phyloP scores from a whole-genome alignment of 371 early-diverging fungal species.

The Conidiobolus incongruus region DNA sequence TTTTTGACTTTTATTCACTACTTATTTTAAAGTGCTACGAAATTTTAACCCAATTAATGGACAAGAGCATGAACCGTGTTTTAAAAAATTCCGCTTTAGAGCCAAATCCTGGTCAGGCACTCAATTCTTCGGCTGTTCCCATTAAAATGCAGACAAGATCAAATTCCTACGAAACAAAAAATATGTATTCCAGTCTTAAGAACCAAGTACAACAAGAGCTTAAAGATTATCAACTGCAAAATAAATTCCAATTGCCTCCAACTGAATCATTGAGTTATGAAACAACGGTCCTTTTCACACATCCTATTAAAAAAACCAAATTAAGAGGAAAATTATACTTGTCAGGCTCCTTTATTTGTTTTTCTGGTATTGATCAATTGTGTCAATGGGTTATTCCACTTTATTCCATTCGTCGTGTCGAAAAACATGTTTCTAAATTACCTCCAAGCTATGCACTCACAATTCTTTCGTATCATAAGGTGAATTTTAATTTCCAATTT shows the following conservation, averaged over 20 bases:
- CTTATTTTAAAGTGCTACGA: conserved; percentile 37
- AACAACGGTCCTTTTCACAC: conserved; percentile 20
- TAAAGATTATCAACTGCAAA: conserved; percentile 50
- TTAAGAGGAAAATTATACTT: conserved; percentile 26
- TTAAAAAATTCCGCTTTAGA: conserved; percentile 55
- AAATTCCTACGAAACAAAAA: conserved; percentile 49
- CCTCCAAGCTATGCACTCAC: conserved; percentile 5
- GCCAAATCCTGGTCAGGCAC: conserved; percentile 31
- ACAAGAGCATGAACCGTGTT: conserved; percentile 67
- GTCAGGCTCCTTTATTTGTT: conserved; percentile 68
- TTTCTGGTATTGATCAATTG: conserved; percentile 28
- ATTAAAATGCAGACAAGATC: conserved; percentile 6
- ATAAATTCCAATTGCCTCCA: conserved; percentile 37
- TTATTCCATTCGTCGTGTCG: conserved; percentile 74
- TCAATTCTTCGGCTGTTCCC: conserved; percentile 12
- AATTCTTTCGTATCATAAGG: conserved; percentile 1
- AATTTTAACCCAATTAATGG: conserved; percentile 69
- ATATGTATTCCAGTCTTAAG: conserved; percentile 4
- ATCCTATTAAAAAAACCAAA: no score
- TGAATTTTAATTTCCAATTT: not conserved
- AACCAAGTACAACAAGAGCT: conserved; percentile 43
- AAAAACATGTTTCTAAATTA: conserved; percentile 28
- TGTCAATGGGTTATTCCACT: conserved; percentile 61
- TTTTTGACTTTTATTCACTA: not conserved
- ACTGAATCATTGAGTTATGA: conserved; percentile 35